Evolutionary conservation across 768 basidiomycete species (phyloP).

Genomic region (Suillus placidus): DNA sequence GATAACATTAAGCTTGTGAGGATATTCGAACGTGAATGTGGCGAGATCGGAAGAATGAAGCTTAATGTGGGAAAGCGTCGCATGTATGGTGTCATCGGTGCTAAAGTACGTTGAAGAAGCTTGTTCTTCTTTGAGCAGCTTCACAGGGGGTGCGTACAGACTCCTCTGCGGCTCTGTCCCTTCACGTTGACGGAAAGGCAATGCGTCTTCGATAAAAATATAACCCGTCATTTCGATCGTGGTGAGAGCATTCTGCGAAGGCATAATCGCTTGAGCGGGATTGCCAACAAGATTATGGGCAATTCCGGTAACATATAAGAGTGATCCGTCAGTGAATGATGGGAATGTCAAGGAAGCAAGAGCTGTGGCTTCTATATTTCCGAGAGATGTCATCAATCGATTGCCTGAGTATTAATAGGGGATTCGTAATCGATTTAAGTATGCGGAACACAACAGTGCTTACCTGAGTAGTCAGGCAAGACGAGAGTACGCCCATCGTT

Average conservation of each 20-base stretch:
- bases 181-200: conserved; percentile 54
- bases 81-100: conserved; percentile 22
- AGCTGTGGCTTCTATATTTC: conserved; percentile 63
- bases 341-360: conserved; percentile 59
- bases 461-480: conserved; percentile 65
- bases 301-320: conserved; percentile 67
- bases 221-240: conserved; percentile 54
- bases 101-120: conserved; percentile 33
- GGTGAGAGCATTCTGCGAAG: conserved; percentile 54
- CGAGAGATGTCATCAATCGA: conserved; percentile 61
- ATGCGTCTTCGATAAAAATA: conserved; percentile 52
- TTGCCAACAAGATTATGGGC: conserved; percentile 53
- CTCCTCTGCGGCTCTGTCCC: conserved; percentile 37
- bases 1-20: conserved; percentile 35
- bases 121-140: conserved; percentile 53
- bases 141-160: conserved; percentile 64
- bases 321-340: conserved; percentile 53
- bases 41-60: conserved; percentile 53
- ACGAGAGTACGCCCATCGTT: conserved; percentile 57
- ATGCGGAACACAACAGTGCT: conserved; percentile 8
- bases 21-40: conserved; percentile 54
- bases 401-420: conserved; percentile 46
- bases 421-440: not conserved
- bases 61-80: conserved; percentile 39
- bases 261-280: conserved; percentile 52